These are phyloP conservation scores for Linderina pennispora DNA, from an alignment of 192 early-diverging fungal genomes.

Conservation along the genomic window DNA sequence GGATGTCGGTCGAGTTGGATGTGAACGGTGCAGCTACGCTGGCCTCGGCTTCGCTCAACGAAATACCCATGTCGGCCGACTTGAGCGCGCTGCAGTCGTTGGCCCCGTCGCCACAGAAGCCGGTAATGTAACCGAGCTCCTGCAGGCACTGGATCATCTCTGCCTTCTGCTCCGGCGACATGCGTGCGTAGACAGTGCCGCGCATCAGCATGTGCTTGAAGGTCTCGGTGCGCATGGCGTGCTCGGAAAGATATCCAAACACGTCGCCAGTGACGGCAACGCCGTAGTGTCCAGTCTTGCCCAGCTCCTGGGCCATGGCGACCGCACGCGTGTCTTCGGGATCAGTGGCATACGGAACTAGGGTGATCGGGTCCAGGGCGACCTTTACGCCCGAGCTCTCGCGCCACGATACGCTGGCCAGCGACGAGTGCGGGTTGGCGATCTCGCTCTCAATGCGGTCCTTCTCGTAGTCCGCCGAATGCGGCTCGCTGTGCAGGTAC, in stretches of 20 bases:
- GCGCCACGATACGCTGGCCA: conserved; percentile 17
- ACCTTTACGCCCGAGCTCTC: conserved; percentile 50
- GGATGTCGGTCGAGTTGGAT: conserved; percentile 71
- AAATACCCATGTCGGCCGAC: conserved; percentile 91
- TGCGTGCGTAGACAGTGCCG: conserved; percentile 86
- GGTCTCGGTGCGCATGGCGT: conserved; percentile 47
- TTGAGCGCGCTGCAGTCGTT: conserved; percentile 97
- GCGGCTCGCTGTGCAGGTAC: conserved; percentile 34
- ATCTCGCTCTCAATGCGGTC: no score
- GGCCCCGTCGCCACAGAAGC: conserved; percentile 98
- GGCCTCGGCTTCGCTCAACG: conserved; percentile 94
- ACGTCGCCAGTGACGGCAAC: conserved; percentile 91
- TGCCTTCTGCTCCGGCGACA: conserved; percentile 98
- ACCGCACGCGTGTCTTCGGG: neutral
- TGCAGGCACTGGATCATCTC: conserved; percentile 80
- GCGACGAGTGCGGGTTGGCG: neutral
- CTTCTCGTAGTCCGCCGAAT: neutral
- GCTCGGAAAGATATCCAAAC: conserved; percentile 57
- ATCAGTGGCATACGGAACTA: conserved; percentile 15
- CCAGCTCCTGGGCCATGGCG: conserved; percentile 14
- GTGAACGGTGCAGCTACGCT: conserved; percentile 99
- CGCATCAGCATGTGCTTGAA: conserved; percentile 76
- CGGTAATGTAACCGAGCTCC: conserved; percentile 79
- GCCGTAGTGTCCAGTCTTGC: conserved; percentile 51
- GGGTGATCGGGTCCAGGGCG: conserved; percentile 45